Evolutionary conservation across 176 grass and related monocot species (phyloP).

Genomic region (Rhipidocladum racemiflorum): DNA sequence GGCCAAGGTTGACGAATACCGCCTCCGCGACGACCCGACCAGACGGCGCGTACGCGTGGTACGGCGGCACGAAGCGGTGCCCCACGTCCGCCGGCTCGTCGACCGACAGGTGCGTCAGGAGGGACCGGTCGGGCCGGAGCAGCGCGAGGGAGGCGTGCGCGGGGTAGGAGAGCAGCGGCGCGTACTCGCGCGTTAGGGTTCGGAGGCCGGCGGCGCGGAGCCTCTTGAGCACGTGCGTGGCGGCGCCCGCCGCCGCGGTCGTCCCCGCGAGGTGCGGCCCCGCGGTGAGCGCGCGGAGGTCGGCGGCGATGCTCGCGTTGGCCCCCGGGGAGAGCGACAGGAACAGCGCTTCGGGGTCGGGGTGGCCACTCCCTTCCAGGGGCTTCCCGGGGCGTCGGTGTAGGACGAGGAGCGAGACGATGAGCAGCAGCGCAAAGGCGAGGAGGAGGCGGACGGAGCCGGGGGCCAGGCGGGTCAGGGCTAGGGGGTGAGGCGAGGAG

Average conservation of each 20-base stretch:
- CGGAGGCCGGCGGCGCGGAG: conserved; percentile 52
- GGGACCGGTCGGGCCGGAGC: conserved; percentile 45
- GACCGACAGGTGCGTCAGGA: conserved; percentile 38
- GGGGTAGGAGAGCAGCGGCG: conserved; percentile 76
- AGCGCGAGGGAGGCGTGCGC: conserved; percentile 62
- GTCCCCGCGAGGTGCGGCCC: conserved; percentile 87
- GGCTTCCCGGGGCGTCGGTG: not conserved
- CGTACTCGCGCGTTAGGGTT: conserved; percentile 46
- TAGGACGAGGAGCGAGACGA: conserved; percentile 36
- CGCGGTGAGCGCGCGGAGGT: conserved; percentile 67
- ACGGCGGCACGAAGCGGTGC: conserved; percentile 42
- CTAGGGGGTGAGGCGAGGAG: not conserved
- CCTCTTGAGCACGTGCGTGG: conserved; percentile 44
- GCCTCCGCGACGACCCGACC: conserved; percentile 50
- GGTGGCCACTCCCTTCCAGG: not conserved
- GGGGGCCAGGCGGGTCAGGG: not conserved
- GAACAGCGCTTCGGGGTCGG: conserved; percentile 32
- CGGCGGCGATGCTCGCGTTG: conserved; percentile 59
- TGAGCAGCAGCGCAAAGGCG: conserved; percentile 28
- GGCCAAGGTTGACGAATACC: conserved; percentile 84
- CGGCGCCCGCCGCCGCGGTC: not conserved
- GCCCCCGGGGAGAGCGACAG: conserved; percentile 59
- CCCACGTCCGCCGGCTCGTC: conserved; percentile 63
- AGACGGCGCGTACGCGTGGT: conserved; percentile 87
- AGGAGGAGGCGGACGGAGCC: conserved; percentile 18